These are phyloP conservation scores for Daedaleopsis nitida DNA, from an alignment of 768 basidiomycete species.

Conservation along the genomic window DNA sequence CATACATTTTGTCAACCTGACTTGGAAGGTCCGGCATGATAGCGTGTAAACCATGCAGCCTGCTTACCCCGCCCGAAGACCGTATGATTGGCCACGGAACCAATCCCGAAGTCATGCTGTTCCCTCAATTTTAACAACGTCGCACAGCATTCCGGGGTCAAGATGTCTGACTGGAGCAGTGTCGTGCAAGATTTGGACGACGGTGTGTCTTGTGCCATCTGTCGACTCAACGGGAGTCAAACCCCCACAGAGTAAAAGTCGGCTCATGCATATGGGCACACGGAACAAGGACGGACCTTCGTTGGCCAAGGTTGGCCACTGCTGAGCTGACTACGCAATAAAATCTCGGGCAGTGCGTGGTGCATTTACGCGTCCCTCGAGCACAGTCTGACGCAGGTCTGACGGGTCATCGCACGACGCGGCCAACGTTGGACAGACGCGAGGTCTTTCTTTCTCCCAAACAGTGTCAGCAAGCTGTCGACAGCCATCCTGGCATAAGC, in stretches of 20 bases:
- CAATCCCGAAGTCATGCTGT: neutral
- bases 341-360: too few species aligned
- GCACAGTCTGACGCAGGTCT: neutral
- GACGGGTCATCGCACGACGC: neutral
- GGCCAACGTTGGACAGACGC: neutral
- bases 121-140: neutral
- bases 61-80: neutral
- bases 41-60: neutral
- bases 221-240: neutral
- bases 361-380: too few species aligned
- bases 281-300: neutral
- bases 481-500: neutral
- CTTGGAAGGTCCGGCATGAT: neutral
- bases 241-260: too few species aligned
- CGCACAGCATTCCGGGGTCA: conserved; percentile 6
- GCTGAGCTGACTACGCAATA: too few species aligned
- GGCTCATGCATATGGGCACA: too few species aligned
- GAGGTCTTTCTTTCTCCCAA: neutral
- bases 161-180: neutral
- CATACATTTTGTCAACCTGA: neutral
- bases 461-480: neutral
- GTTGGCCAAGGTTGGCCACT: too few species aligned
- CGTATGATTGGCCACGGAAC: neutral
- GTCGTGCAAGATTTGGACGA: too few species aligned
- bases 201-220: neutral